Base-by-base conservation (phyloP, 129 eudicot species). In the Scalesia atractyloides region DNA sequence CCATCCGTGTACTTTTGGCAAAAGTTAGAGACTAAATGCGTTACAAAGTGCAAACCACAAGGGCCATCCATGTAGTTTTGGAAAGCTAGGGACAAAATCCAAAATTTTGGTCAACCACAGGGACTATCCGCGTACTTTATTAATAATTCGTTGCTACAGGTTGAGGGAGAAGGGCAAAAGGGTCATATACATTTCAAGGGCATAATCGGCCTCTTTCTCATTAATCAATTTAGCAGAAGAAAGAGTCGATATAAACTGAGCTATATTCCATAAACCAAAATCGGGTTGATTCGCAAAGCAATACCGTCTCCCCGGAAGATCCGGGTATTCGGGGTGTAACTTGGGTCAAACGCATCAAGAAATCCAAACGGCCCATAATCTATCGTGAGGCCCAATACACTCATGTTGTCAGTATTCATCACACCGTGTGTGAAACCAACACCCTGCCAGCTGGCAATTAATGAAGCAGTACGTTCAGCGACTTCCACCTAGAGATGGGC, bases 321-420 rank as follows among this genome's bases (percentile, higher is more conserved):
- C 98, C 0, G 98, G 19, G 98, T 93, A 70, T 93, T 93, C 58
- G 98, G 98, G 16, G 98, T 94, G 70, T 50, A 94, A 86, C 89
- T 88, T 64, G 99, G 99, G 78, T 95, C 99, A 82, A 95, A 95
- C 60, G 99, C 99, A 76, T 95, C 99, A 73, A 95, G 84, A 75
- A 95, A 95, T n/a, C 99, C 99, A 58, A 95, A 95, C 36, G 99
- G 99, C 18, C 99, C 99, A 61, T 95, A 95, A 86, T 95, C 99
- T 64, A 95, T 91, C 9, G 97, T 95, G 76, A 95, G 90, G 14
- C 99, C 99, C 78, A 95, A 73, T 57, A 91, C 92, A 54, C 99
- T 95, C 99, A 95, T 95, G 81, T 95, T 95, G 77, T 95, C 99
- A 0, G 99, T 95, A 79, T 95, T 95, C 77, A 95, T 82, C 74